phyloP scores from a whole-genome alignment of 192 early-diverging fungal genomes.

The Dissophora globulifera region DNA sequence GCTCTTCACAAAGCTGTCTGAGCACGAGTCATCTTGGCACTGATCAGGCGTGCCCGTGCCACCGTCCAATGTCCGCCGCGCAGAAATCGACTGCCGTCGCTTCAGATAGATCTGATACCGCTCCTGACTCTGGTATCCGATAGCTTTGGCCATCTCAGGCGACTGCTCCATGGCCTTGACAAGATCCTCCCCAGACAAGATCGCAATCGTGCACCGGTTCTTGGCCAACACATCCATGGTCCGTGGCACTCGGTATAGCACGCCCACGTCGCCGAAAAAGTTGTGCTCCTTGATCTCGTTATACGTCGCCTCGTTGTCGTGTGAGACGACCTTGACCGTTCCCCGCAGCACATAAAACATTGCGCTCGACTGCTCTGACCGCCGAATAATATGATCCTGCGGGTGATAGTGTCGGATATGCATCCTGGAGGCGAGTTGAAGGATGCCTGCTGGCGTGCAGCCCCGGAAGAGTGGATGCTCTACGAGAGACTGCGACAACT shows the following conservation, averaged over 20 bases:
- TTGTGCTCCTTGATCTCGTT: conserved; percentile 68
- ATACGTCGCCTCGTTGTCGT: conserved; percentile 61
- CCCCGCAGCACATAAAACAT: conserved; percentile 66
- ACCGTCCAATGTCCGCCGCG: conserved; percentile 23
- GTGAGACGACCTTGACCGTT: conserved; percentile 61
- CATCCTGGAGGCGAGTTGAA: conserved; percentile 45
- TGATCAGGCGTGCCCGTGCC: conserved; percentile 30
- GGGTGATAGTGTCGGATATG: conserved; percentile 52
- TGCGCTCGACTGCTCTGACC: conserved; percentile 60
- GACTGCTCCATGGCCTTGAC: conserved; percentile 62
- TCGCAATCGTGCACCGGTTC: conserved; percentile 71
- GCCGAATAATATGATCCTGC: conserved; percentile 50
- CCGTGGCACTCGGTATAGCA: conserved; percentile 75
- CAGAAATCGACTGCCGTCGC: conserved; percentile 43
- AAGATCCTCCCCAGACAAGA: conserved; percentile 71
- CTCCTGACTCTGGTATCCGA: conserved; percentile 70
- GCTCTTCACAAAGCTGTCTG: conserved; percentile 44
- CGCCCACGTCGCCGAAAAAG: conserved; percentile 86
- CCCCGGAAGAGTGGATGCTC: conserved; percentile 46
- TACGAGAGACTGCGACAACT: conserved; percentile 28
- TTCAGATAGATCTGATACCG: conserved; percentile 64
- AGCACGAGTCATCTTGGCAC: conserved; percentile 29
- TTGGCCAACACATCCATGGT: conserved; percentile 76
- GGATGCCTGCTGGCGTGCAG: conserved; percentile 29
- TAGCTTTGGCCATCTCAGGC: conserved; percentile 69